These are phyloP conservation scores for Aphanomyces invadans DNA, from an alignment of 352 stramenopile genomes.

Conservation along the genomic window DNA sequence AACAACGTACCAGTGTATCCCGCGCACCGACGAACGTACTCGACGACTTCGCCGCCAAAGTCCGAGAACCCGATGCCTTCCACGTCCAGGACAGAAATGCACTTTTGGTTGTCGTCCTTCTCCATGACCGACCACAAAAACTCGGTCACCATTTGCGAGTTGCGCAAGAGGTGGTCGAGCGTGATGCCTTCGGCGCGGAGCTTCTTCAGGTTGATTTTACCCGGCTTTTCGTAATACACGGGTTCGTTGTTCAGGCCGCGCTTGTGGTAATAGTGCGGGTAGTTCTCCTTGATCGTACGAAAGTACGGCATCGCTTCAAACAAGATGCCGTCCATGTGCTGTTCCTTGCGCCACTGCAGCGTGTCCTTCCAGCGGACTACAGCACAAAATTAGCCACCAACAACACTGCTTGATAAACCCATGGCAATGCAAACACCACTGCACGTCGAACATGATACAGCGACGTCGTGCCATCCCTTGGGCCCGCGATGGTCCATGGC, in stretches of 20 bases:
- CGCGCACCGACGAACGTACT: conserved; percentile 72
- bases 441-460: too few species aligned
- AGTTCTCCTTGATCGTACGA: conserved; percentile 85
- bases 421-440: too few species aligned
- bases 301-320: conserved; percentile 56
- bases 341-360: conserved; percentile 65
- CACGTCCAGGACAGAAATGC: conserved; percentile 78
- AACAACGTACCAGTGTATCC: conserved; percentile 59
- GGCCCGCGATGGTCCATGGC: too few species aligned
- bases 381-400: too few species aligned
- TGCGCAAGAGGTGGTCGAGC: conserved; percentile 74
- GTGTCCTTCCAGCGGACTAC: conserved; percentile 63
- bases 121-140: conserved; percentile 82
- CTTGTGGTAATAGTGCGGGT: conserved; percentile 88
- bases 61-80: conserved; percentile 77
- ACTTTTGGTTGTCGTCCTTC: conserved; percentile 77
- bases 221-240: conserved; percentile 83
- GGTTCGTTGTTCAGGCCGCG: conserved; percentile 65
- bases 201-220: conserved; percentile 82
- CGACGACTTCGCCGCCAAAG: conserved; percentile 78
- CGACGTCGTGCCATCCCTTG: too few species aligned
- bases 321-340: conserved; percentile 78
- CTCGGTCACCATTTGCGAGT: conserved; percentile 81
- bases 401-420: too few species aligned
- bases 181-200: conserved; percentile 67